These are phyloP conservation scores for Talaromyces atroroseus DNA, from an alignment of 2,329 filamentous ascomycete genomes.

Conservation along the genomic window DNA sequence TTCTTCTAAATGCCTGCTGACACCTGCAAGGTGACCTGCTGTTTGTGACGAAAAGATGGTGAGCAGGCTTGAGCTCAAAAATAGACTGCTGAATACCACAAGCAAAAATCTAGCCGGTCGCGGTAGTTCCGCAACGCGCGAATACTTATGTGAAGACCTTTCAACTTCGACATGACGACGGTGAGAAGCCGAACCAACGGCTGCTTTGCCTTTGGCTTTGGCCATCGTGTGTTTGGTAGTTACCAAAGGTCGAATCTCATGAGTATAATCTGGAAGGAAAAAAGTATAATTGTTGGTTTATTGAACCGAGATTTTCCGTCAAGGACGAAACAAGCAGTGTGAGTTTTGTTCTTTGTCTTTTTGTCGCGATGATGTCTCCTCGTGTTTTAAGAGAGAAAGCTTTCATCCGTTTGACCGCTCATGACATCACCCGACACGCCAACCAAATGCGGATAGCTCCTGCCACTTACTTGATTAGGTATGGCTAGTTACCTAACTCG, in stretches of 20 bases:
- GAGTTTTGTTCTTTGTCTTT: neutral
- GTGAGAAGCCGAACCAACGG: neutral
- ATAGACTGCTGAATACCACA: constrained; percentile 50
- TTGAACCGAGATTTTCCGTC: neutral
- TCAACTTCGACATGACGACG: neutral
- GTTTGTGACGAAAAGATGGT: constrained; percentile 56
- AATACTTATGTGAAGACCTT: neutral
- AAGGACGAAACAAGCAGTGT: neutral
- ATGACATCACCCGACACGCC: constrained; percentile 30
- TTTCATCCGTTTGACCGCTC: constrained; percentile 23
- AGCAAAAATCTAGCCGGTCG: constrained; percentile 40
- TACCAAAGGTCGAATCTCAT: neutral
- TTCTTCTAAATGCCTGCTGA: constrained; percentile 60
- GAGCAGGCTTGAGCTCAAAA: constrained; percentile 60
- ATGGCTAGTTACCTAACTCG: neutral
- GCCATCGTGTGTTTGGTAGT: neutral
- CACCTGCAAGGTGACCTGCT: constrained; percentile 59
- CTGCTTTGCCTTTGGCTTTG: neutral
- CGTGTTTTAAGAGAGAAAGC: neutral
- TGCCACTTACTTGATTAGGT: neutral
- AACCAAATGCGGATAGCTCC: neutral
- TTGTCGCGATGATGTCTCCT: neutral
- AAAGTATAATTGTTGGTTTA: neutral
- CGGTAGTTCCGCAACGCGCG: constrained; percentile 17
- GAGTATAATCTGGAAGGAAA: neutral